Evolutionary conservation across 805 yeast species (phyloP), one percentile per base, ranked within the genome.

Genomic region (Wickerhamomyces pijperi): DNA sequence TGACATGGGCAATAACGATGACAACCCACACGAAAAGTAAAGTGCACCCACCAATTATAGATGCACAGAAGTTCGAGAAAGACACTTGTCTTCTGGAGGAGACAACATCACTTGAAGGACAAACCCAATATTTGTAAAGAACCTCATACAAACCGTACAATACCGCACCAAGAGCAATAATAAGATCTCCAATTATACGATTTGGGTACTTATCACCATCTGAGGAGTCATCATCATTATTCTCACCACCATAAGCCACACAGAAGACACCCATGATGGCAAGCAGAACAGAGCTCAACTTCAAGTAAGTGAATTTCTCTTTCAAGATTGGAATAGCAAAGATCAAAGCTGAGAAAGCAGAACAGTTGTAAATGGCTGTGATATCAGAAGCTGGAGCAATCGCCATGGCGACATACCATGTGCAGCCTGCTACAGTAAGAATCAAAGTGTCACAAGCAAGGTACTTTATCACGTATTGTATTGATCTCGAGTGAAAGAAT

Each of bases 361-460:
- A 79, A 55, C 92, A 84, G 61, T 86, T 85, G 61, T 85, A 86
- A 43, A 85, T 85, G 3, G 95, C 95, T 2, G 95, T 86, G 29
- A 86, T 81, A 51, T 86, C 95, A 3, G 85, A 69, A 0, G 94
- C 85, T 21, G 87, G 81, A 1, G 94, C 78, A 53, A 82, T 60
- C 23, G 77, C 68, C 76, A 86, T 83, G 11, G 95, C 82, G 15
- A 82, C 70, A 54, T 84, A 86, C 95, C 95, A 85, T 2, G 94
- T 74, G 16, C 73, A 64, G 2, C 94, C 95, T 0, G 94, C 95
- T 2, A 75, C 43, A 16, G 82, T 82, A 43, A 85, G 63, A 6
- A 85, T 70, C 8, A 72, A 23, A 3, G 82, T 68, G 23, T 82
- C 61, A 3, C 69, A 37, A 3, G 66, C 57, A 4, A 74, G 56